Evolutionary conservation across 768 basidiomycete genomes (phyloP), one percentile per base, ranked within the genome.

Genomic region (Naganishia randhawae): DNA sequence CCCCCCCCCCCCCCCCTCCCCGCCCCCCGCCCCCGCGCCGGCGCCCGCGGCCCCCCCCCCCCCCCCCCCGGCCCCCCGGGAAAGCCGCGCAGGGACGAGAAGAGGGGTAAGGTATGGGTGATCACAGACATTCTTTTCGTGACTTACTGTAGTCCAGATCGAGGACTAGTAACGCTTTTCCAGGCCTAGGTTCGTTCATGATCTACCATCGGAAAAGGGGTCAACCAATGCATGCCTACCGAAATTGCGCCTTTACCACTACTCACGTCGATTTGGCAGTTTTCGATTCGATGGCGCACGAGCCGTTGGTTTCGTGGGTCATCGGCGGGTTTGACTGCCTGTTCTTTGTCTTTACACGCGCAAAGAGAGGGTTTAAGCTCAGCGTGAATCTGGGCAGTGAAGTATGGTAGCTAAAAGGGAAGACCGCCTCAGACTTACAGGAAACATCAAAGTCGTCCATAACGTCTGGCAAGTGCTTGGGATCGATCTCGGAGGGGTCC

Each of bases 111-210:
- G 7, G 14, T 8, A n/a, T n/a, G n/a, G n/a, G n/a, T n/a, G n/a
- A n/a, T n/a, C n/a, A n/a, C n/a, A n/a, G 41, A 19, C 7, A 16
- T 6, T 13, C 4, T 16, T 13, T 16, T 42, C 14, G 7, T 52
- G 55, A 66, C 85, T 74, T 66, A 90, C 91, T 92, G 73, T 92
- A 92, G 78, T 93, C 92, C 65, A 93, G 86, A 76, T 93, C 92
- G 10, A 95, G 83, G 0, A 95, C 91, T 25, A 93, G 84, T 1
- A 95, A 81, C 67, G 86, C 87, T 78, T 92, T 93, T 25, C 88
- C 89, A 63, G 83, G 82, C 33, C 91, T 83, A 25, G 91, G 83
- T 4, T 88, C 88, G 77, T 87, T 84, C 69, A 95, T 92, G 68
- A 92, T 78, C 74, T 90, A 22, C 11, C 4, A 22, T 17, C 7